phyloP scores from a whole-genome alignment of 176 grass and related monocot species.

The Triticum timopheevii region DNA sequence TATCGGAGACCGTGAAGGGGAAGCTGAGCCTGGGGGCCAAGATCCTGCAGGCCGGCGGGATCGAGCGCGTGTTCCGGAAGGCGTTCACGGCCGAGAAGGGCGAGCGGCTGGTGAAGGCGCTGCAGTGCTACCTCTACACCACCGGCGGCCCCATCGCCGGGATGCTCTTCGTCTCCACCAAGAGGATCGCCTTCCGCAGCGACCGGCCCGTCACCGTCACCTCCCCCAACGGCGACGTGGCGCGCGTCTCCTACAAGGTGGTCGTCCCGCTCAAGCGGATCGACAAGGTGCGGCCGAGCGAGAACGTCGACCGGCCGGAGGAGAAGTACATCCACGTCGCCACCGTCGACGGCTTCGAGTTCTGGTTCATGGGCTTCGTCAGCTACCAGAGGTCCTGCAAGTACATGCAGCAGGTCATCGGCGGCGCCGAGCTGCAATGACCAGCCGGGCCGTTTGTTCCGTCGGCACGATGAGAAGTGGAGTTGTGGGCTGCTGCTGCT shows the following conservation, averaged over 20 bases:
- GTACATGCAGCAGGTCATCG: conserved; percentile 56
- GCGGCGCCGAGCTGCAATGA: conserved; percentile 28
- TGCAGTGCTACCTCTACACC: conserved; percentile 83
- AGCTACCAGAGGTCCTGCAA: conserved; percentile 61
- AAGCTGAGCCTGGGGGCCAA: conserved; percentile 73
- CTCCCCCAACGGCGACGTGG: conserved; percentile 37
- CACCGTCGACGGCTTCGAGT: conserved; percentile 78
- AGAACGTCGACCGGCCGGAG: conserved; percentile 54
- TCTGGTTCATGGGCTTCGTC: conserved; percentile 90
- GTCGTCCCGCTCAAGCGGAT: conserved; percentile 54
- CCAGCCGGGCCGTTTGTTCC: neutral
- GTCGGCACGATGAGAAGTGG: conserved; percentile 56
- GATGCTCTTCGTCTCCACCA: conserved; percentile 74
- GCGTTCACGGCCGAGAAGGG: conserved; percentile 59
- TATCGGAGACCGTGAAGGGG: conserved; percentile 74
- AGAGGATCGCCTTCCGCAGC: conserved; percentile 78
- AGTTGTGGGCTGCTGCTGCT: conserved; percentile 22
- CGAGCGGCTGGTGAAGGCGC: conserved; percentile 70
- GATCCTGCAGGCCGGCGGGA: conserved; percentile 63
- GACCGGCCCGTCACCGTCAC: conserved; percentile 53
- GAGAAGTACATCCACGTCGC: conserved; percentile 76
- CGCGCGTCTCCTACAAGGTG: conserved; percentile 68
- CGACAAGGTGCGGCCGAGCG: conserved; percentile 42
- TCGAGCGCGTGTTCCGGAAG: conserved; percentile 76
- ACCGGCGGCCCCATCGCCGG: conserved; percentile 76